A percentile compares a stretch with the other conserved stretches of the same genome.
Conservation (phyloP, 768 basidiomycete genomes). For the Amanita brunnescens region DNA sequence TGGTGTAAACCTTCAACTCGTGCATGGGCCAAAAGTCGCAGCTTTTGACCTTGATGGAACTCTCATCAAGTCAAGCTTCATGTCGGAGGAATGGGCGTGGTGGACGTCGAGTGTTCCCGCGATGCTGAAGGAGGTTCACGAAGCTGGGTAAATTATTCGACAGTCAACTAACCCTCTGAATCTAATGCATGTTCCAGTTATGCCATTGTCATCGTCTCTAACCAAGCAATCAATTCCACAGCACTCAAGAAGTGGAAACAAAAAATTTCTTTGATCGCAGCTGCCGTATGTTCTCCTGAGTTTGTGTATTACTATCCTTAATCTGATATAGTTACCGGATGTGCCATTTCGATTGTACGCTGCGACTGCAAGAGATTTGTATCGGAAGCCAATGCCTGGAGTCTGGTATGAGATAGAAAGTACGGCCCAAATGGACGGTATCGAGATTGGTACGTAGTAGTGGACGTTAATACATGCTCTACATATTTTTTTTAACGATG, state of each 20-base stretch:
- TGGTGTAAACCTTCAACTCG: constrained; percentile 32
- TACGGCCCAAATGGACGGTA: constrained; percentile 46
- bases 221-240: constrained; percentile 53
- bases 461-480: background rate
- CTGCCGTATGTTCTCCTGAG: constrained; percentile 33
- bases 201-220: constrained; percentile 70
- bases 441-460: constrained; percentile 50
- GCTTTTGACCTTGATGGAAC: constrained; percentile 87
- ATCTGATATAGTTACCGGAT: constrained; percentile 44
- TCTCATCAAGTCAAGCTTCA: constrained; percentile 48
- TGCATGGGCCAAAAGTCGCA: constrained; percentile 49
- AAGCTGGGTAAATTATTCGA: constrained; percentile 45
- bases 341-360: constrained; percentile 76
- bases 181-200: constrained; percentile 25
- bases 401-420: constrained; percentile 73
- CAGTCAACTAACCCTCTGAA: background rate
- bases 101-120: constrained; percentile 58
- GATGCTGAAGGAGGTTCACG: constrained; percentile 50
- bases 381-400: constrained; percentile 81
- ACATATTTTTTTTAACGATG: background rate
- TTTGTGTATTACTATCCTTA: background rate
- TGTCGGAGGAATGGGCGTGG: constrained; percentile 51
- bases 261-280: constrained; percentile 64
- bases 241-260: constrained; percentile 61
- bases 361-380: constrained; percentile 65